phyloP scores from a whole-genome alignment of 106 monocot species.

The Phalaenopsis equestris region DNA sequence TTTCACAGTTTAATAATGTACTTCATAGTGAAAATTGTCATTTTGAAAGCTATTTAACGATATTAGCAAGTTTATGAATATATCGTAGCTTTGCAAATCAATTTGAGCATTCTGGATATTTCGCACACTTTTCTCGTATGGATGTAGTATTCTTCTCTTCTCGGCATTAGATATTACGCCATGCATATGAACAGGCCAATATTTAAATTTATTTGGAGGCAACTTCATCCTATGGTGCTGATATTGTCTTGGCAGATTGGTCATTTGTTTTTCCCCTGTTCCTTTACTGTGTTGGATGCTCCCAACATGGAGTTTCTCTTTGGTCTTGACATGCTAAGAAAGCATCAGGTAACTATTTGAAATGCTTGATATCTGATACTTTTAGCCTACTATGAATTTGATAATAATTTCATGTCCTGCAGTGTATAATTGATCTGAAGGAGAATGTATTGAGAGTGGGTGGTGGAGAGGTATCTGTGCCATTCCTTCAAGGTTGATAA shows the following conservation, averaged over 20 bases:
- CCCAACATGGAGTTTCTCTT: conserved; percentile 93
- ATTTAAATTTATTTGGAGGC: not conserved
- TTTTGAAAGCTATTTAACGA: not conserved
- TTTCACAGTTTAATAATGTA: not conserved
- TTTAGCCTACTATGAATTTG: not conserved
- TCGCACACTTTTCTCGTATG: not conserved
- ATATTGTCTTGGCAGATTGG: conserved; percentile 54
- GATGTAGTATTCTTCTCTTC: not conserved
- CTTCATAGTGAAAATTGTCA: not conserved
- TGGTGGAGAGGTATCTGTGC: conserved; percentile 97
- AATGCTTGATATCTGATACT: not conserved
- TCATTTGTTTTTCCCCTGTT: conserved; percentile 80
- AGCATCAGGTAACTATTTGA: conserved; percentile 72
- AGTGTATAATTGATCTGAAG: conserved; percentile 98
- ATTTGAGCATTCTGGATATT: not conserved
- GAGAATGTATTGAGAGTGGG: conserved; percentile 97
- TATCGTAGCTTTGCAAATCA: not conserved
- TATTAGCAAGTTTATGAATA: not conserved
- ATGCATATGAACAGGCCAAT: not conserved
- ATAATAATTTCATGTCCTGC: conserved; percentile 5
- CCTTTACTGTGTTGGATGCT: conserved; percentile 93
- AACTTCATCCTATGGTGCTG: not conserved
- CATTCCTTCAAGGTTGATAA: conserved; percentile 83
- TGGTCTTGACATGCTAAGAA: conserved; percentile 88
- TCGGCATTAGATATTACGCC: not conserved